These are phyloP conservation scores for Podospora australis DNA, from an alignment of 495 filamentous ascomycete species.

Conservation along the genomic window DNA sequence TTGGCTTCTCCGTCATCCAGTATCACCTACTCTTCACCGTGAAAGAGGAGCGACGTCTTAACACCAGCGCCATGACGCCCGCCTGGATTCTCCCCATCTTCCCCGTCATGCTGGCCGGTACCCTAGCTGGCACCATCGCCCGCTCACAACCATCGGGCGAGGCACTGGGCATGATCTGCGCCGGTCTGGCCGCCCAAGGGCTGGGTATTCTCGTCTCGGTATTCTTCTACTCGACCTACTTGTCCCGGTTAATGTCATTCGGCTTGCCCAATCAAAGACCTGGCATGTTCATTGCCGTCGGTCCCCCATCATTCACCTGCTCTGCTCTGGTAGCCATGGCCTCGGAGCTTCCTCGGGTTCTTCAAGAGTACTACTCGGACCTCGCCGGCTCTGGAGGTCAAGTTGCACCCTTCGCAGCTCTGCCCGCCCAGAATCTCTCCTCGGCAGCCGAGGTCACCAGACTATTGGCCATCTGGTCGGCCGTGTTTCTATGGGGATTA, in stretches of 20 bases:
- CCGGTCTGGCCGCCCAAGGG: conserved; percentile 46
- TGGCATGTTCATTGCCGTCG: conserved; percentile 69
- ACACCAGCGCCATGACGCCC: conserved; percentile 39
- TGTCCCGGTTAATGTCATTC: conserved; percentile 52
- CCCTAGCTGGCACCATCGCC: conserved; percentile 38
- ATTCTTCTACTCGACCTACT: conserved; percentile 51
- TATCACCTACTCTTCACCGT: conserved; percentile 48
- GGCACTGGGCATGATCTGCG: conserved; percentile 40
- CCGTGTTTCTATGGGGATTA: conserved; percentile 62
- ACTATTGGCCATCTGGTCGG: conserved; percentile 44
- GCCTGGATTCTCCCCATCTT: conserved; percentile 54
- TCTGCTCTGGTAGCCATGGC: conserved; percentile 63
- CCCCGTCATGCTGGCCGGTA: conserved; percentile 48
- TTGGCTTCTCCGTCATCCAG: conserved; percentile 39
- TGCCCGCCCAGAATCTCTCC: too few relatives aligned
- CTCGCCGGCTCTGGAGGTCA: not conserved
- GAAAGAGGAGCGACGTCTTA: conserved; percentile 28
- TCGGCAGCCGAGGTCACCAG: too few relatives aligned
- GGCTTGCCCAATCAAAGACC: conserved; percentile 51
- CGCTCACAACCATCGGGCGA: conserved; percentile 30
- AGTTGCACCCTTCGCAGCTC: too few relatives aligned
- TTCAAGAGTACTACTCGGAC: conserved; percentile 2
- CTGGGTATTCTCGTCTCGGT: conserved; percentile 44
- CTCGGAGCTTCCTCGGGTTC: conserved; percentile 30
- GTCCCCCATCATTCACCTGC: conserved; percentile 62